Evolutionary conservation across 352 stramenopile species (phyloP), one percentile per base, ranked within the genome.

Genomic region (Phytophthora melonis): DNA sequence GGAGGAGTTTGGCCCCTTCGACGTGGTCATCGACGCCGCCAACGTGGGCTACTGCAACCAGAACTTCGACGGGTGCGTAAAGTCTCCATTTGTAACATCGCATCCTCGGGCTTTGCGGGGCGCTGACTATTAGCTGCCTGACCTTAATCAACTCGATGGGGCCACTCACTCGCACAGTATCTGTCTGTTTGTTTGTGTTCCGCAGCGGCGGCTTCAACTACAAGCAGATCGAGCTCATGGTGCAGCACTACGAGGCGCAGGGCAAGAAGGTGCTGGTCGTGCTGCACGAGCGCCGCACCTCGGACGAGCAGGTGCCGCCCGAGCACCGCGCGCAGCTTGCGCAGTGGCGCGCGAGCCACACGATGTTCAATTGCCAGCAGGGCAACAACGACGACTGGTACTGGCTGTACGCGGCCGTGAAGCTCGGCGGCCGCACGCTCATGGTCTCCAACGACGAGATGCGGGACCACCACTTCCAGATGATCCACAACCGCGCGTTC

Each of bases 331-430:
- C 68, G 3, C 88, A 98, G 66, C 68, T 98, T 25, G 74, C 90
- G 60, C 50, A 72, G 41, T 98, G 95, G 94, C 80, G 83, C 19
- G 61, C 84, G 13, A 77, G 81, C 53, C 78, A 79, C 53, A 75
- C 93, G 16, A 93, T 99, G 74, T 99, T 97, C 86, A 93, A 97
- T 53, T 98, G 97, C 77, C 85, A 92, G 16, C 75, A 69, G 14
- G 95, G 97, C 34, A 99, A 99, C 87, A 99, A 99, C 70, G 98
- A 99, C 87, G 98, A 99, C 90, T 99, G 97, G 97, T 99, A 99
- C 84, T 99, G 98, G 98, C 91, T 99, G 73, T 99, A 99, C 77
- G 96, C 97, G 5, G 96, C 95, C 6, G 87, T 98, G 49, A 92
- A 90, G 68, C 78, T 91, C n/a, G 82, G 90, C 50, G 83, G 83